Evolutionary conservation across 1,284 basidiomycete species (phyloP).

Genomic region (Ceratobasidium papillatum): DNA sequence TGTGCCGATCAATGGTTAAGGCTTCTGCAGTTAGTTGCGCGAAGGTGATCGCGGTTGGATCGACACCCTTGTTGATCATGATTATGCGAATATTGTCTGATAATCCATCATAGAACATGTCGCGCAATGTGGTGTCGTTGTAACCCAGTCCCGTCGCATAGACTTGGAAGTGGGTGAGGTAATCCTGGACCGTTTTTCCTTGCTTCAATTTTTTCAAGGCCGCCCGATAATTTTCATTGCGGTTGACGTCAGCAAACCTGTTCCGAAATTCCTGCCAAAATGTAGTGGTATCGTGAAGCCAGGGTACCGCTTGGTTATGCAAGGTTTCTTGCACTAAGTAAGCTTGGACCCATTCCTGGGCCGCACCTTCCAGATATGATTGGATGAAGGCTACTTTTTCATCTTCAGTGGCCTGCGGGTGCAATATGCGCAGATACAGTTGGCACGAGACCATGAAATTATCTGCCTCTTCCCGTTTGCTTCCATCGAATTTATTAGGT

Average conservation of each 20-base stretch:
- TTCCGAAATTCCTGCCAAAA: background rate
- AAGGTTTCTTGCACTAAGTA: background rate
- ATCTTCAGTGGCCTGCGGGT: background rate
- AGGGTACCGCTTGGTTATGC: background rate
- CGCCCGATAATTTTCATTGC: background rate
- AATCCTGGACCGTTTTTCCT: background rate
- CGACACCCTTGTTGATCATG: too few species aligned
- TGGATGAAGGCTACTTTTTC: constrained; percentile 3
- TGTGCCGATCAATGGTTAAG: too few species aligned
- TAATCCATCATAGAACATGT: constrained; percentile 11
- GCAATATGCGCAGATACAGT: background rate
- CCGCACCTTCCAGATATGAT: constrained; percentile 3
- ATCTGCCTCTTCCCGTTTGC: background rate
- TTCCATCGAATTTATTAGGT: constrained; percentile 15
- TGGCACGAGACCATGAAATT: background rate
- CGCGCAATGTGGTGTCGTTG: background rate
- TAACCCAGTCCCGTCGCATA: background rate
- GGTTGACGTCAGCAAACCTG: background rate
- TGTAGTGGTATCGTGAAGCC: background rate
- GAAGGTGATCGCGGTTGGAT: too few species aligned
- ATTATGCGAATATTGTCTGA: background rate
- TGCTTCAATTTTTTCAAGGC: background rate
- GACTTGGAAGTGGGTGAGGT: background rate
- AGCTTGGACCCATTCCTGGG: background rate
- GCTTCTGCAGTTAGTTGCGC: too few species aligned